Conservation (phyloP, 164 flowering plant genomes). For the Kalanchoe fedtschenkoi region DNA sequence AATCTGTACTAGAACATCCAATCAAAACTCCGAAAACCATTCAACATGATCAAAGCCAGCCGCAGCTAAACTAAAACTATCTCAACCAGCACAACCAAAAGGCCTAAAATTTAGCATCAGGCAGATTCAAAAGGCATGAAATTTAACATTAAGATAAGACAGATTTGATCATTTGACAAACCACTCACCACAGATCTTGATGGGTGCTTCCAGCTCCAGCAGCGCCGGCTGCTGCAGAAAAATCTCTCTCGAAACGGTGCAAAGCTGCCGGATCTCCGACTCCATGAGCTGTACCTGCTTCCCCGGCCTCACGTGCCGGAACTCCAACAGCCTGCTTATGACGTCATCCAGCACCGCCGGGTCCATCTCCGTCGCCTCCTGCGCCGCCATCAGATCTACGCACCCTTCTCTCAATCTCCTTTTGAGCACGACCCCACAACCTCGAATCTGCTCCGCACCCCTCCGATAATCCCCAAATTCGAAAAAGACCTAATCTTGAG, state of each 20-base stretch:
- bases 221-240: conserved; percentile 41
- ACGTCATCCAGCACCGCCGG: conserved; percentile 26
- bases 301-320: conserved; percentile 16
- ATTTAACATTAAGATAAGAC: not conserved
- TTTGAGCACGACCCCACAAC: not conserved
- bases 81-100: not conserved
- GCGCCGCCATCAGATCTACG: not conserved
- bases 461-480: not conserved
- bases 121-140: not conserved
- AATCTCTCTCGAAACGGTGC: conserved; percentile 31
- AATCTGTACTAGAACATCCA: not conserved
- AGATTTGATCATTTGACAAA: not conserved
- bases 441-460: no score
- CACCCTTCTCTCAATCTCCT: not conserved
- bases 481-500: not conserved
- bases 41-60: not conserved
- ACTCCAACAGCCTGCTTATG: conserved; percentile 24
- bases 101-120: not conserved
- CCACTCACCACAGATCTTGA: conserved; percentile 51
- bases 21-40: no score
- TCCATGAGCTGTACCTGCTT: conserved; percentile 30
- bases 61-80: not conserved
- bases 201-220: conserved; percentile 53
- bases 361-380: conserved; percentile 18
- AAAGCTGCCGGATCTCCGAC: conserved; percentile 48